These are phyloP conservation scores for Ustilago crameri DNA, from an alignment of 1,284 basidiomycete genomes.

Conservation along the genomic window DNA sequence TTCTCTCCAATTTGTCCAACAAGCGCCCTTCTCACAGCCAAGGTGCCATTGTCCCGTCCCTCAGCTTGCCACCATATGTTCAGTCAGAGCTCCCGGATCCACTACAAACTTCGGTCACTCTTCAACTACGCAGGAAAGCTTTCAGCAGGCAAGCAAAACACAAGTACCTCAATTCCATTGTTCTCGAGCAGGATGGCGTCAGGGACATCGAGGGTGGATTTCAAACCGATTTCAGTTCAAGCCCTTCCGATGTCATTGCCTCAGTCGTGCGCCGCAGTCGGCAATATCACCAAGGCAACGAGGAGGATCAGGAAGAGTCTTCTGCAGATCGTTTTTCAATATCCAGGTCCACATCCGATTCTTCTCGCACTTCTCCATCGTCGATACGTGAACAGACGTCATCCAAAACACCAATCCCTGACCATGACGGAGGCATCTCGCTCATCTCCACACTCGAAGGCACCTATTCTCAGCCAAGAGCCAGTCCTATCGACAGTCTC, in stretches of 20 bases:
- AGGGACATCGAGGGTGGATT: slow-evolving; percentile 48
- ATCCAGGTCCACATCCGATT: slow-evolving; percentile 20
- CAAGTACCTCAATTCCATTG: slow-evolving; percentile 27
- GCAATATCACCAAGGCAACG: slow-evolving; percentile 8
- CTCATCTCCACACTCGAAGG: slow-evolving; percentile 37
- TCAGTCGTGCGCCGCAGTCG: slow-evolving; percentile 23
- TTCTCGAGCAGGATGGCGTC: slow-evolving; percentile 54
- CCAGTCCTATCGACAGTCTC: slow-evolving; percentile 70
- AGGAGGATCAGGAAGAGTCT: slow-evolving; percentile 10
- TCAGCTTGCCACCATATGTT: slow-evolving; percentile 48
- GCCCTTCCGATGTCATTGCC: slow-evolving; percentile 34
- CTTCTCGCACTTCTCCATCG: slow-evolving; percentile 8
- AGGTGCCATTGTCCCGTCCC: slow-evolving; percentile 36
- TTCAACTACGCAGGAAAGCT: slow-evolving; percentile 49
- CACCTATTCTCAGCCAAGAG: slow-evolving; percentile 23
- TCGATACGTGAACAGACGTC: slow-evolving; percentile 25
- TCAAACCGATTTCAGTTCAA: slow-evolving; percentile 45
- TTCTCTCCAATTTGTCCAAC: slow-evolving; percentile 47
- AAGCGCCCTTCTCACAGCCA: slow-evolving; percentile 23
- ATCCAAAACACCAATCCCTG: slow-evolving; percentile 29
- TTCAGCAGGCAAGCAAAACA: slow-evolving; percentile 30
- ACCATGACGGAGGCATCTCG: slow-evolving; percentile 45
- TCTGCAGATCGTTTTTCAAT: slow-evolving; percentile 22
- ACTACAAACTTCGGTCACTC: slow-evolving; percentile 44
- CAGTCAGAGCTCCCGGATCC: slow-evolving; percentile 41